Evolutionary conservation across 352 stramenopile species (phyloP).

Genomic region (Pythium insidiosum): DNA sequence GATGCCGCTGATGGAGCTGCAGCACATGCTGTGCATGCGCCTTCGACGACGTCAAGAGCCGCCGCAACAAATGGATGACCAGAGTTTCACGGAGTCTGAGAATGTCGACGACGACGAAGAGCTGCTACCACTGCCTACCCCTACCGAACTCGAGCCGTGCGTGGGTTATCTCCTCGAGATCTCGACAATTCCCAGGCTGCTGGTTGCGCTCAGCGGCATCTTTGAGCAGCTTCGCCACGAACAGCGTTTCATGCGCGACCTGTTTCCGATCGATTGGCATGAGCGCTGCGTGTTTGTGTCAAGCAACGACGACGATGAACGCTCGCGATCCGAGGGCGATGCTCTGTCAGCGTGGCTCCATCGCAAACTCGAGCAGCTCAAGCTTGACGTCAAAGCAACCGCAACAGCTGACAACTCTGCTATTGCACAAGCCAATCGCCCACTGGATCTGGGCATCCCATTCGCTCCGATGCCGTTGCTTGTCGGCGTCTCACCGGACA

Average conservation of each 20-base stretch:
- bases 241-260: slow-evolving; percentile 17
- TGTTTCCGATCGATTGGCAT: neutral
- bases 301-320: neutral
- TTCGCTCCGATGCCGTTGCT: neutral
- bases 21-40: slow-evolving; percentile 19
- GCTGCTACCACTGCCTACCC: too few relatives aligned
- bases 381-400: neutral
- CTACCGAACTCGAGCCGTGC: neutral
- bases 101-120: too few relatives aligned
- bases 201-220: slow-evolving; percentile 8
- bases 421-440: neutral
- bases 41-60: too few relatives aligned
- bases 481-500: neutral
- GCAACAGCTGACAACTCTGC: neutral
- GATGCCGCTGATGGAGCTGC: slow-evolving; percentile 25
- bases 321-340: too few relatives aligned
- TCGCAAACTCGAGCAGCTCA: neutral
- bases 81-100: too few relatives aligned
- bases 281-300: neutral
- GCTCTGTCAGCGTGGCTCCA: neutral
- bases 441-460: too few relatives aligned
- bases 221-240: slow-evolving; percentile 30
- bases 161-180: neutral
- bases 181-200: neutral
- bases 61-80: too few relatives aligned